Evolutionary conservation across 805 yeast genomes (phyloP), one percentile per base, ranked within the genome.

Genomic region (Saccharomycopsis babjevae): DNA sequence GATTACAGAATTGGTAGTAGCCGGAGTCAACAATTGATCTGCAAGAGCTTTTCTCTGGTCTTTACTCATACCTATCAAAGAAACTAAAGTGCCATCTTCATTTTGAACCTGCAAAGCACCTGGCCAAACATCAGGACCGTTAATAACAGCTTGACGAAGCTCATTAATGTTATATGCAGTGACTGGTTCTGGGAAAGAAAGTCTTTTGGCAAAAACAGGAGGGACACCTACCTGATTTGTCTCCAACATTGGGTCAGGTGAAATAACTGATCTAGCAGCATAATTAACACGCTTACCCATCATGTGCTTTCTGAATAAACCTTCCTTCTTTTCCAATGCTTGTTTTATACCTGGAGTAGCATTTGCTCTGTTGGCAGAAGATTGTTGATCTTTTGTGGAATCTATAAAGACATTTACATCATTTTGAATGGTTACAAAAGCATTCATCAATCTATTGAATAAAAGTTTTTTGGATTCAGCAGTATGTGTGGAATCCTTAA

Each of bases 281-380:
- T 89, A 93, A 73, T 94, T 96, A 63, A 94, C 99, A 79, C 99
- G 91, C 80, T 94, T 94, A 72, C 99, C 99, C 99, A 94, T 94
- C 99, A 94, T 94, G 71, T 94, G 97, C 73, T 93, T 94, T 79
- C 99, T 84, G 80, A 94, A 94, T 66, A 93, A 79, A 72, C 99
- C 99, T 76, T 94, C 99, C 73, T 94, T 94, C 84, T 94, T 93
- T 75, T 94, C 99, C 70, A 94, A 79, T 11, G 97, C 96, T 78
- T 94, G 99, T 73, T 94, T 94, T 69, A 94, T 84, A 77, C 99
- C 99, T 1, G 99, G 99, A 46, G 83, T 81, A 30, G 97, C 92
- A 39, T 69, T 68, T 57, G 82, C 74, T 65, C 85, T 83, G 13
- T 87, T 84, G 28, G 85, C 85, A 55, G 78, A 80, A 13, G 82